Conservation (phyloP, 345 rosid species). For the Euphorbia tirucalli region DNA sequence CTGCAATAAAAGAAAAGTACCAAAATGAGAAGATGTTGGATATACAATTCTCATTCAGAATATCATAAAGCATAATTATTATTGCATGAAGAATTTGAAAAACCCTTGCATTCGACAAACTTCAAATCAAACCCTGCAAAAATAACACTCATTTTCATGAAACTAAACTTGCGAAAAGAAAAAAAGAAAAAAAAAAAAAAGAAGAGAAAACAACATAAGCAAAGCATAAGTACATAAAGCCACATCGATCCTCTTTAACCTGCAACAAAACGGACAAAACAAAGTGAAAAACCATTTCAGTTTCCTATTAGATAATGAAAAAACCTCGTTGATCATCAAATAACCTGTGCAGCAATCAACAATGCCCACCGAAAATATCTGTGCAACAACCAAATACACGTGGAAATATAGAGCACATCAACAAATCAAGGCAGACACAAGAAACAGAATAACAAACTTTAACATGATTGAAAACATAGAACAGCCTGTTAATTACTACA, state of each 20-base stretch:
- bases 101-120: slow-evolving; percentile 52
- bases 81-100: slow-evolving; percentile 27
- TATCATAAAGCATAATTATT: slow-evolving; percentile 15
- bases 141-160: slow-evolving; percentile 46
- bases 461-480: neutral
- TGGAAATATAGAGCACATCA: neutral
- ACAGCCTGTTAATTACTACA: neutral
- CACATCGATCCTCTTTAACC: slow-evolving; percentile 29
- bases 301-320: slow-evolving; percentile 22
- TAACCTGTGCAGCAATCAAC: slow-evolving; percentile 19
- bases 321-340: slow-evolving; percentile 16
- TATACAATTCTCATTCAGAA: neutral
- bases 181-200: no score
- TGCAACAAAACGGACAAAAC: slow-evolving; percentile 24
- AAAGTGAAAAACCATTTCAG: slow-evolving; percentile 14
- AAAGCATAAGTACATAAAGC: slow-evolving; percentile 6
- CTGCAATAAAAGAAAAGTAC: slow-evolving; percentile 8
- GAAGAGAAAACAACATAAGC: slow-evolving; percentile 3
- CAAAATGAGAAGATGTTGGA: slow-evolving; percentile 21
- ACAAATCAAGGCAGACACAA: neutral
- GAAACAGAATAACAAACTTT: neutral
- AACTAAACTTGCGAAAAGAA: slow-evolving; percentile 30
- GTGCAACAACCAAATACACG: neutral
- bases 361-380: neutral
- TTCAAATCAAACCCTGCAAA: slow-evolving; percentile 69